Conservation (phyloP, 306 rosid species). For the Echinosophora koreensis region DNA sequence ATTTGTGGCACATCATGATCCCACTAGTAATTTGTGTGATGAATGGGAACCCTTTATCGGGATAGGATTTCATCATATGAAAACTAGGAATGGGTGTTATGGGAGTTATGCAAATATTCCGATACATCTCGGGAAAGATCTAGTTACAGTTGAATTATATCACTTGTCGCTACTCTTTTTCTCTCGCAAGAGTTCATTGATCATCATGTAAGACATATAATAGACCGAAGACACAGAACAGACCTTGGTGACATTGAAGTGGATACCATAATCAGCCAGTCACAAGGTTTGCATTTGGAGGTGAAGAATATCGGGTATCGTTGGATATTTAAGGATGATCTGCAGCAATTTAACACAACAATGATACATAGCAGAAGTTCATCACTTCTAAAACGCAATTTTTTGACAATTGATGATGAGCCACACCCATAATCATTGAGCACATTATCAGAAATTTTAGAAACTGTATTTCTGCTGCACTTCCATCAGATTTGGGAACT, state of each 20-base stretch:
- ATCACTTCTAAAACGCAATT: no score
- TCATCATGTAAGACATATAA: no score
- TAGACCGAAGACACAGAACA: no score
- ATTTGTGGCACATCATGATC: background rate
- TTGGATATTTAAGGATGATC: background rate
- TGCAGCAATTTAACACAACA: no score
- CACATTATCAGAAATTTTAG: no score
- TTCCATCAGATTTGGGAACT: no score
- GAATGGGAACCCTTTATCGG: background rate
- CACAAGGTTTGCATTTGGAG: background rate
- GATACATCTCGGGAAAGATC: background rate
- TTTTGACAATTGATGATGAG: no score
- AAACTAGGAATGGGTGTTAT: no score
- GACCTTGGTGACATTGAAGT: background rate
- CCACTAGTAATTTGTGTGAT: background rate
- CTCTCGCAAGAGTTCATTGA: background rate
- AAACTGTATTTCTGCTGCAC: no score
- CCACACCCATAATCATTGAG: no score
- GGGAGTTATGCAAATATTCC: no score
- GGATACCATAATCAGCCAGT: rapidly evolving
- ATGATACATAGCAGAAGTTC: background rate
- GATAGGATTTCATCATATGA: no score
- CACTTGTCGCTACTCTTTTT: background rate
- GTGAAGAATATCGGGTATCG: slow-evolving; percentile 5
- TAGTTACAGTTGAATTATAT: background rate